These are phyloP conservation scores for Fonsecaea nubica DNA, from an alignment of 2,329 filamentous ascomycete species.

Conservation along the genomic window DNA sequence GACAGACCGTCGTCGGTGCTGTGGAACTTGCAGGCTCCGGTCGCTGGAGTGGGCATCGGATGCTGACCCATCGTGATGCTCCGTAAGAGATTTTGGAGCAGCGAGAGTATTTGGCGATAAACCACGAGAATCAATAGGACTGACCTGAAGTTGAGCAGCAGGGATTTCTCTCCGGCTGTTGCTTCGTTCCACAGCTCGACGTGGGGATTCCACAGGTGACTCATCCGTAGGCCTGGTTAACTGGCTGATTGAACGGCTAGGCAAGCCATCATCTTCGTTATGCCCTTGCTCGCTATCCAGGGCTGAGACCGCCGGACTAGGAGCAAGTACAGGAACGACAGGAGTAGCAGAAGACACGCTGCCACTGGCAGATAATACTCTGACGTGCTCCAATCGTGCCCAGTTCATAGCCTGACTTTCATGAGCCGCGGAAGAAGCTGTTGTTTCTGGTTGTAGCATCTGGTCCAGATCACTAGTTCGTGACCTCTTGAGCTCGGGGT, in stretches of 20 bases:
- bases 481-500: slow-evolving; percentile 21
- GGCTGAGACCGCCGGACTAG: slow-evolving; percentile 34
- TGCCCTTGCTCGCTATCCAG: slow-evolving; percentile 32
- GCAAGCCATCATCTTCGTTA: slow-evolving; percentile 17
- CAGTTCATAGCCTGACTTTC: background rate
- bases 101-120: slow-evolving; percentile 12
- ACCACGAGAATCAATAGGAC: background rate
- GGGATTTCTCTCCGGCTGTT: slow-evolving; percentile 8
- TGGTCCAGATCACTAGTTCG: slow-evolving; percentile 15
- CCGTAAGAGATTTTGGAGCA: slow-evolving; percentile 16
- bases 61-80: slow-evolving; percentile 12
- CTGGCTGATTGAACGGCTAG: slow-evolving; percentile 34
- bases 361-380: background rate
- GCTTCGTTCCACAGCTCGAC: slow-evolving; percentile 4
- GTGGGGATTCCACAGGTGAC: slow-evolving; percentile 27
- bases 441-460: slow-evolving; percentile 8
- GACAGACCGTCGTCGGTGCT: slow-evolving; percentile 29
- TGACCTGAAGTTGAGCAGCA: background rate
- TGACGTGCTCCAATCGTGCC: background rate
- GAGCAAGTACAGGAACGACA: slow-evolving; percentile 11
- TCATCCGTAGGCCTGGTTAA: slow-evolving; percentile 30
- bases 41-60: slow-evolving; percentile 24
- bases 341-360: background rate
- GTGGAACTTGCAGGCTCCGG: slow-evolving; percentile 27
- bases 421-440: slow-evolving; percentile 13